A percentile compares a stretch with the other conserved stretches of the same genome.
phyloP scores from a whole-genome alignment of 768 basidiomycete species.

The Amanita muscaria region DNA sequence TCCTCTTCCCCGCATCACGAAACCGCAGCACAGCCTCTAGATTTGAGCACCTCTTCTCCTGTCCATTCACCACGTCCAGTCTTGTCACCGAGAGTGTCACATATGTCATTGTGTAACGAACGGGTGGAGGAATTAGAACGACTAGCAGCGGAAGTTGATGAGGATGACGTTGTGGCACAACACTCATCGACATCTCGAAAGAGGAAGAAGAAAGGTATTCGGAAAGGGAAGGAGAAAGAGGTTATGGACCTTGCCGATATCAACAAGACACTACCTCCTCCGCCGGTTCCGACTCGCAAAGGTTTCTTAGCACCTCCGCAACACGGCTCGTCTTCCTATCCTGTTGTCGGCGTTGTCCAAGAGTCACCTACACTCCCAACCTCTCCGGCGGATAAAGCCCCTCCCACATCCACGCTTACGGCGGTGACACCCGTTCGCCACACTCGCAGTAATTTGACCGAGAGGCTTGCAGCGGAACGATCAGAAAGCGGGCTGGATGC shows the following conservation, averaged over 20 bases:
- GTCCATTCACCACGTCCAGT: conserved; percentile 62
- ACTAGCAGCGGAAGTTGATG: conserved; percentile 54
- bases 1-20: background rate
- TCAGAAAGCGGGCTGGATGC: conserved; percentile 60
- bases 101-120: conserved; percentile 38
- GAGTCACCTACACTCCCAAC: too few species aligned
- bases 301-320: background rate
- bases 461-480: conserved; percentile 3
- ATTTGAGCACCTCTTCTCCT: conserved; percentile 18
- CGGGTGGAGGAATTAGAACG: conserved; percentile 64
- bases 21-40: background rate
- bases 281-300: conserved; percentile 38
- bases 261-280: conserved; percentile 56
- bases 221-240: conserved; percentile 12
- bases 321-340: too few species aligned
- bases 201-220: conserved; percentile 14
- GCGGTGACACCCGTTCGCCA: conserved; percentile 21
- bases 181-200: conserved; percentile 10
- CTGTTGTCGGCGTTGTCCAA: too few species aligned
- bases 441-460: conserved; percentile 13
- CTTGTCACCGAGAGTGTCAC: conserved; percentile 49
- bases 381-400: conserved; percentile 29
- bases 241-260: conserved; percentile 9
- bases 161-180: conserved; percentile 9
- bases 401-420: conserved; percentile 45